These are phyloP conservation scores for Dryas drummondii DNA, from an alignment of 306 rosid species.

Conservation along the genomic window DNA sequence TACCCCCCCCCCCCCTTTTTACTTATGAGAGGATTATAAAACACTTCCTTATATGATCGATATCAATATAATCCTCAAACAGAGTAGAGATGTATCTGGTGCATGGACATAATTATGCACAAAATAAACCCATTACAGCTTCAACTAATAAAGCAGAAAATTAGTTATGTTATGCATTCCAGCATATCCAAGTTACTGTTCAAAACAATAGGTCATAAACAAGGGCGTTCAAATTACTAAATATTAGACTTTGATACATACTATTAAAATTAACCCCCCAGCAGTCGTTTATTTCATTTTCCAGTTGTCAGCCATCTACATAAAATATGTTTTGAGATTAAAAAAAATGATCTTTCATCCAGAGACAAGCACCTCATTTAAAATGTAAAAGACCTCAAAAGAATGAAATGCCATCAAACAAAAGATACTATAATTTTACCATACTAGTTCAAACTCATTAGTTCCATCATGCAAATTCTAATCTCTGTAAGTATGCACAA, in stretches of 20 bases:
- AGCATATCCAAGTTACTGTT: background rate
- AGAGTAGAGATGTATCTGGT: background rate
- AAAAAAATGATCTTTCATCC: background rate
- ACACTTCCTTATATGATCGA: too few relatives aligned
- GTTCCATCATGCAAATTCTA: background rate
- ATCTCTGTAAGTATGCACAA: background rate
- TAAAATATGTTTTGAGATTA: background rate
- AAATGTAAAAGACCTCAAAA: background rate
- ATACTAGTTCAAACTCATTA: constrained; percentile 13
- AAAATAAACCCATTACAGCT: background rate
- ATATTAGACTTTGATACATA: background rate
- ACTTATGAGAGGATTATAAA: too few relatives aligned
- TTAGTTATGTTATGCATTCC: background rate
- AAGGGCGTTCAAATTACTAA: background rate
- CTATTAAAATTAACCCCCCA: background rate
- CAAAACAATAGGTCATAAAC: background rate
- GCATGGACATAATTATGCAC: background rate
- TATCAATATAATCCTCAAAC: background rate
- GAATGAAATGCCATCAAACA: background rate
- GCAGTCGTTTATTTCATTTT: background rate
- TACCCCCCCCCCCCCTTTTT: background rate
- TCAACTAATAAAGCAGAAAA: background rate
- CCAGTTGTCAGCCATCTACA: background rate
- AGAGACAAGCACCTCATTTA: background rate
- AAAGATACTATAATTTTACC: background rate